Base-by-base conservation (phyloP, 192 early-diverging fungal species). In the Gryganskiella cystojenkinii region DNA sequence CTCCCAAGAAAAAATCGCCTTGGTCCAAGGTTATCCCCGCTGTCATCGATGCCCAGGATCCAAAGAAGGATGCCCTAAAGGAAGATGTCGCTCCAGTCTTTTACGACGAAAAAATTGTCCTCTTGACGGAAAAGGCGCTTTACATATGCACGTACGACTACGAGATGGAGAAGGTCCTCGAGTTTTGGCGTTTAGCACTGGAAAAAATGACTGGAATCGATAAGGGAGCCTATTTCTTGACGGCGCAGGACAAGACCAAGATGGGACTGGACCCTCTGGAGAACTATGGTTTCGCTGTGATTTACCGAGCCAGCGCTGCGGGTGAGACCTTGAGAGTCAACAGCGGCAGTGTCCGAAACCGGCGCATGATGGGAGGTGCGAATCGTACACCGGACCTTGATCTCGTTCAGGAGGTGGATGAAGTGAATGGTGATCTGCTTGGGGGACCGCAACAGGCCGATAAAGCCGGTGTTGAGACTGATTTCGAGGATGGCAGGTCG, bases 101-200 rank as follows among this genome's bases (percentile, higher is more conserved):
- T 9, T 85, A 85, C 35, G 85, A 86, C 61, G 90, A 93, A 68
- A 88, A 90, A 70, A 87, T 93, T 15, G 74, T 93, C 5, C 67
- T 90, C 0, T 60, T 93, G 24, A 91, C 92, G 0, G 75, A 85
- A 34, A 81, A 81, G 31, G 90, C 92, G 0, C 61, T 93, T 1
- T 92, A 92, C 65, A 73, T 93, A 20, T 93, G 92, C 64, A 82
- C 87, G 20, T 91, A 89, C 34, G 84, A 91, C 70, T 89, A 91
- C 52, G 84, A 86, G 61, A 68, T 89, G 65, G 90, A 91, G 57
- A 91, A 92, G 66, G 88, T 91, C 0, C 73, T 90, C 0, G 85
- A 90, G 76, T 90, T 90, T 53, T 78, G 85, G 57, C 70, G 90
- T 37, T 70, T 93, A 30, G 88, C 81, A 28, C 71, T 93, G 8